These are phyloP conservation scores for Canavalia gladiata DNA, from an alignment of 306 rosid species.

Conservation along the genomic window DNA sequence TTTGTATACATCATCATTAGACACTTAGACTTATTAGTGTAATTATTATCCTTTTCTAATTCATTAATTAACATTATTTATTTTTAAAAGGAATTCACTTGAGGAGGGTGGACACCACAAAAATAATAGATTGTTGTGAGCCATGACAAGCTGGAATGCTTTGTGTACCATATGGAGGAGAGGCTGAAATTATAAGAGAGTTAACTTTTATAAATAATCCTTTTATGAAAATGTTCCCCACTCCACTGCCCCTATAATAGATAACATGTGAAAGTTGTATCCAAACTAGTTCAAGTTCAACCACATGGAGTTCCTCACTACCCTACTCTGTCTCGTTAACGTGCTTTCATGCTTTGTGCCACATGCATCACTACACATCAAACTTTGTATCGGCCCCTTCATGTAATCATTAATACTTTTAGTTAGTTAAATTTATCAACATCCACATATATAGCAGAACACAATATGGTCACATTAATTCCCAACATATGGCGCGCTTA, in stretches of 20 bases:
- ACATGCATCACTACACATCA: slow-evolving; percentile 49
- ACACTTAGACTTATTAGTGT: not conserved
- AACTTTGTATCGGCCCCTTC: slow-evolving; percentile 46
- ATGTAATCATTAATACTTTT: slow-evolving; percentile 44
- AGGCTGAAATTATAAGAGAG: slow-evolving; percentile 44
- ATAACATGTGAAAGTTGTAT: slow-evolving; percentile 54
- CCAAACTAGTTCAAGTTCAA: slow-evolving; percentile 35
- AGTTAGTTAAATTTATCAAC: slow-evolving; percentile 10
- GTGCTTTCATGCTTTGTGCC: slow-evolving; percentile 56
- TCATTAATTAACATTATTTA: not conserved
- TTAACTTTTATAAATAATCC: slow-evolving; percentile 40
- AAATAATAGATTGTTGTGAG: slow-evolving; percentile 1
- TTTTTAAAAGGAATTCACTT: not conserved
- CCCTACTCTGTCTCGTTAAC: slow-evolving; percentile 53
- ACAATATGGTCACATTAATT: slow-evolving; percentile 22
- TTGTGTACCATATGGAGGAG: slow-evolving; percentile 41
- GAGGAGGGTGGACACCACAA: slow-evolving; percentile 50
- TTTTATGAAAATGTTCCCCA: slow-evolving; percentile 38
- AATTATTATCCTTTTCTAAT: slow-evolving; percentile 21
- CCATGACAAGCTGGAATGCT: slow-evolving; percentile 54
- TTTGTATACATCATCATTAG: slow-evolving; percentile 26
- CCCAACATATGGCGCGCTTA: slow-evolving; percentile 20
- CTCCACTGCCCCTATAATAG: slow-evolving; percentile 23
- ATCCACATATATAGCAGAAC: slow-evolving; percentile 8
- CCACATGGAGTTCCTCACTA: slow-evolving; percentile 52